Base-by-base conservation (phyloP, 73 alveolate species). In the Paraurostyla sp. region DNA sequence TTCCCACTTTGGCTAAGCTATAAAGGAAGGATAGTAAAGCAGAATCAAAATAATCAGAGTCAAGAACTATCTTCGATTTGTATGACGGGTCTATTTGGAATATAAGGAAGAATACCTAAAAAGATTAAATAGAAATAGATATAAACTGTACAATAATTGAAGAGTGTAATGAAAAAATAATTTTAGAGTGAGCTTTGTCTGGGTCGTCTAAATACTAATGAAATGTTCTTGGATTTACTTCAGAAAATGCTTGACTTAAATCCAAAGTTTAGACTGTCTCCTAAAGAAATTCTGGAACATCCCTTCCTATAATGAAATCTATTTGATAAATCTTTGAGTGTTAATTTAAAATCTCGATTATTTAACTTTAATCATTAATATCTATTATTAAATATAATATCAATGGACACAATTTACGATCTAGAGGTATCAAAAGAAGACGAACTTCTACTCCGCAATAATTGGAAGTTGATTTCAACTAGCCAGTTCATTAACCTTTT, bases 1-100 rank as follows among this genome's bases (percentile, higher is more conserved):
- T 87, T 95, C 43, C 99, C 99, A 13, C 76, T 96, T 23, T 94
- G 99, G 99, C 87, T 96, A 96, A 87, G 96, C 76, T 96, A 94
- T 84, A 95, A 96, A 89, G 83, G 95, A 27, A 92, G 95, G 89
- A 81, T 94, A 2, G 78, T 85, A 27, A 92, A 91, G 76, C 92
- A 92, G 38, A 63, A 86, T 20, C 81, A 90, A 59, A 29, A 87
- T 38, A 58, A 81, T 92, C 71, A 20, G n/a, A n/a, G 48, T 7
- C 3, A 29, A 7, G 40, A 7, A 9, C 73, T 27, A 22, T 49
- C 91, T 38, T 36, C 87, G n/a, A 42, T 58, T 1, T 50, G 92
- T 20, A 59, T 69, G 60, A 59, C 76, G 29, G 97, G 97, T 0
- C 29, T 92, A 16, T 92, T 92, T 42, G 94, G 93, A 15, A 91